Percentiles rank a stretch among this genome's conserved stretches.
phyloP scores from a whole-genome alignment of 805 yeast species.

The Candida boleticola region DNA sequence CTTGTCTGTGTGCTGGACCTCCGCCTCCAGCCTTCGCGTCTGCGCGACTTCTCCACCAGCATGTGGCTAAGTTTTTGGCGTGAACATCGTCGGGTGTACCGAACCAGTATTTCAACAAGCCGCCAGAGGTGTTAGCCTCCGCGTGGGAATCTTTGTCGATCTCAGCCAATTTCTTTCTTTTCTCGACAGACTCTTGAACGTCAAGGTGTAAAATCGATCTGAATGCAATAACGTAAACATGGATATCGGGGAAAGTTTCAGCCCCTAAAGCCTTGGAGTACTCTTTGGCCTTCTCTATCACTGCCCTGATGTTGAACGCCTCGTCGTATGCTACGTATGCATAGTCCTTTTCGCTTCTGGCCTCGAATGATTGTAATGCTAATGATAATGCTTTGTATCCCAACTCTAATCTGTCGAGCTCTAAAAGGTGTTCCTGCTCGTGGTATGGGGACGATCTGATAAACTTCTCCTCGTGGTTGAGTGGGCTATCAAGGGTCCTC shows the following conservation, averaged over 20 bases:
- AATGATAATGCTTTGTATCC: constrained; percentile 23
- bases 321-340: constrained; percentile 22
- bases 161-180: constrained; percentile 22
- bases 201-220: constrained; percentile 27
- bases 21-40: constrained; percentile 35
- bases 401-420: constrained; percentile 17
- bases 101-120: constrained; percentile 38
- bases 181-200: constrained; percentile 20
- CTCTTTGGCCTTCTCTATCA: constrained; percentile 15
- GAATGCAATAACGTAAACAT: constrained; percentile 32
- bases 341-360: constrained; percentile 12
- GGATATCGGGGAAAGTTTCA: constrained; percentile 11
- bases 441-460: constrained; percentile 31
- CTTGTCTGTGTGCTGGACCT: constrained; percentile 29
- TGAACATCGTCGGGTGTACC: constrained; percentile 30
- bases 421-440: constrained; percentile 24
- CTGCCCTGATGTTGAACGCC: constrained; percentile 25
- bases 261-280: constrained; percentile 11
- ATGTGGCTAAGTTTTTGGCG: constrained; percentile 38
- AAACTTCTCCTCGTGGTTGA: background rate
- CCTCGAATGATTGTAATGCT: constrained; percentile 26
- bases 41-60: constrained; percentile 31
- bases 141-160: constrained; percentile 31
- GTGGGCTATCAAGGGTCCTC: background rate
- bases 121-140: constrained; percentile 37